A percentile compares a stretch with the other conserved stretches of the same genome.
Evolutionary conservation across 192 early-diverging fungal species (phyloP).

Genomic region (Coemansia umbellata): DNA sequence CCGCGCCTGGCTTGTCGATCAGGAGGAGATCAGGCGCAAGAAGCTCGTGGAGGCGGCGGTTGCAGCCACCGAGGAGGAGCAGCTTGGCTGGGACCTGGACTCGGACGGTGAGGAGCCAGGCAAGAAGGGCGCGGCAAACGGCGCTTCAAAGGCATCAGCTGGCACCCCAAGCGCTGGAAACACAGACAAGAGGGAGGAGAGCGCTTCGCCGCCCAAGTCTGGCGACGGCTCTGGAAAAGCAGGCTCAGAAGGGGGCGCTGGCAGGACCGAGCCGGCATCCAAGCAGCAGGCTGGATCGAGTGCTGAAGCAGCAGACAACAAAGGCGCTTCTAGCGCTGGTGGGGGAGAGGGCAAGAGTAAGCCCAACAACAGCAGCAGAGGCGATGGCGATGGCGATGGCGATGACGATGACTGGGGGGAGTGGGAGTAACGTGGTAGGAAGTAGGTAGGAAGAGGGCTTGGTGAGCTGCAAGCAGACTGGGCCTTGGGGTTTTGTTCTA

Average conservation of each 20-base stretch:
- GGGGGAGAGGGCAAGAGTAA: conserved; percentile 1
- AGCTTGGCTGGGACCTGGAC: conserved; percentile 48
- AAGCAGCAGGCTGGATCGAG: no score
- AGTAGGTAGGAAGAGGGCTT: no score
- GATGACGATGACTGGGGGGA: conserved; percentile 41
- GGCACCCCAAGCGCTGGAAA: no score
- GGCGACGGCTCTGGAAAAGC: no score
- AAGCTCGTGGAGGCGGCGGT: conserved; percentile 49
- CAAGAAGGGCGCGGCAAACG: not conserved
- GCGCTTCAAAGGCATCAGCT: not conserved
- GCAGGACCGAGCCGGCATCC: no score
- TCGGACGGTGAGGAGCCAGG: conserved; percentile 13
- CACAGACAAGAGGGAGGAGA: not conserved
- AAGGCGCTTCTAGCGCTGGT: not conserved
- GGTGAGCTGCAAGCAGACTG: not conserved
- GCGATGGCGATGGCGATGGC: conserved; percentile 8
- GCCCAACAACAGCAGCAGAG: not conserved
- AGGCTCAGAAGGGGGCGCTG: no score
- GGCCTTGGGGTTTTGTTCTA: not conserved
- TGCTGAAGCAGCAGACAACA: not conserved
- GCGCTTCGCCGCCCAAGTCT: no score
- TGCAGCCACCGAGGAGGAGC: conserved; percentile 32
- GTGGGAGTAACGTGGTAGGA: conserved; percentile 40
- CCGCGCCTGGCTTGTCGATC: conserved; percentile 36
- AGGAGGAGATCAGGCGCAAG: conserved; percentile 38